phyloP scores from a whole-genome alignment of 495 filamentous ascomycete species.

The Penicillium egyptiacum region DNA sequence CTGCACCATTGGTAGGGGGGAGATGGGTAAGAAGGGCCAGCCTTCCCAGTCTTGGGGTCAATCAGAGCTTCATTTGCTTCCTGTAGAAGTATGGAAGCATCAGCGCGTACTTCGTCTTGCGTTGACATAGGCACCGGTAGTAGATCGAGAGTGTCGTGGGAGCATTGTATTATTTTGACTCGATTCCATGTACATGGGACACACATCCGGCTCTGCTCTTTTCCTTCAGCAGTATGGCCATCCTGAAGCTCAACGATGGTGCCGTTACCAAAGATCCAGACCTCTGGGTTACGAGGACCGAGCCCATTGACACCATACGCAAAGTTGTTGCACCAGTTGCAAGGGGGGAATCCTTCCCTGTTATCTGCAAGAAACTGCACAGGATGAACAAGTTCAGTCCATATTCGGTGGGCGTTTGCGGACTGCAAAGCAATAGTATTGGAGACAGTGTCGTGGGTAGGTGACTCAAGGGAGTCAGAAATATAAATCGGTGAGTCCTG shows the following conservation, averaged over 20 bases:
- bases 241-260: conserved; percentile 1
- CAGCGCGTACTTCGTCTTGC: neutral
- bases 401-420: neutral
- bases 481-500: neutral
- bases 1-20: conserved; percentile 11
- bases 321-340: conserved; percentile 20
- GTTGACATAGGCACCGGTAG: neutral
- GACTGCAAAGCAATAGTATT: neutral
- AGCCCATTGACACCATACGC: conserved; percentile 16
- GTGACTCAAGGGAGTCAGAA: neutral
- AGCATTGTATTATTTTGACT: conserved; percentile 10
- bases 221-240: conserved; percentile 9
- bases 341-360: neutral
- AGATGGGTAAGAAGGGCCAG: neutral
- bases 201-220: conserved; percentile 19
- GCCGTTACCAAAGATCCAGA: neutral
- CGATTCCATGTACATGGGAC: neutral
- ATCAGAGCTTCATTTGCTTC: neutral
- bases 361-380: neutral
- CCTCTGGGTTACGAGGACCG: conserved; percentile 5
- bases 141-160: neutral
- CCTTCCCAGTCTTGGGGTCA: neutral
- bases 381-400: conserved; percentile 10
- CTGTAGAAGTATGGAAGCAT: neutral
- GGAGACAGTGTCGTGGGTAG: too few species aligned